Evolutionary conservation across 345 rosid species (phyloP).

Genomic region (Rhodamnia rubescens): DNA sequence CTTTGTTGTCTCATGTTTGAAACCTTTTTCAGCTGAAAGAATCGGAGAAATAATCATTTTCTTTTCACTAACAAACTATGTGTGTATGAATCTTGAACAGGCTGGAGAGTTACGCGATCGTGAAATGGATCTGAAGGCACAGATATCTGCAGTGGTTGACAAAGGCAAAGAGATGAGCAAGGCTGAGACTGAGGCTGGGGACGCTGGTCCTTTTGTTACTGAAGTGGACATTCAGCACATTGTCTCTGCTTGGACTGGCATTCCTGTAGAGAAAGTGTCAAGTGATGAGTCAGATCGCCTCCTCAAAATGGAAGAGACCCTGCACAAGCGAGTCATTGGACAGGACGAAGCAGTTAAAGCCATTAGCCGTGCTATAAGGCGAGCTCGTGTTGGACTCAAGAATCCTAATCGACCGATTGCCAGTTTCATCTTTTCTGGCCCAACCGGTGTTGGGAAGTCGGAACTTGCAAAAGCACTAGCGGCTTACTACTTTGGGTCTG

Average conservation of each 20-base stretch:
- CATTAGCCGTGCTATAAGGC: constrained; percentile 44
- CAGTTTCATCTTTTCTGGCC: constrained; percentile 55
- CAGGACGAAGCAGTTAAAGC: constrained; percentile 34
- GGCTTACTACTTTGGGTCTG: constrained; percentile 42
- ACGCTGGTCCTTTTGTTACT: constrained; percentile 51
- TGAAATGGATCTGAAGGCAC: constrained; percentile 92
- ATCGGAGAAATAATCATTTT: background rate
- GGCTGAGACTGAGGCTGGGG: constrained; percentile 96
- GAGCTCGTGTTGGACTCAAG: constrained; percentile 53
- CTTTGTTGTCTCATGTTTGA: background rate
- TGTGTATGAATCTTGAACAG: constrained; percentile 20
- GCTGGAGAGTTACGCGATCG: constrained; percentile 93
- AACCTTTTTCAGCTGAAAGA: background rate
- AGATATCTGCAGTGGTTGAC: constrained; percentile 67
- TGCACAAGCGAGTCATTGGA: constrained; percentile 19
- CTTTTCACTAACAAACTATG: background rate
- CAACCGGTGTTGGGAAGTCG: constrained; percentile 57
- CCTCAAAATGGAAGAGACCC: constrained; percentile 17
- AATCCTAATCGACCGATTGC: constrained; percentile 56
- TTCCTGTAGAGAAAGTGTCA: constrained; percentile 32
- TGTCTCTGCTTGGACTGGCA: constrained; percentile 30
- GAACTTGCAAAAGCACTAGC: constrained; percentile 57
- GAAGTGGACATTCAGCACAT: constrained; percentile 18
- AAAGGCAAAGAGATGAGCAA: constrained; percentile 93
- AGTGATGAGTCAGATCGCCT: constrained; percentile 21